Base-by-base conservation (phyloP, 2,329 filamentous ascomycete species). In the Sporothrix brasiliensis region DNA sequence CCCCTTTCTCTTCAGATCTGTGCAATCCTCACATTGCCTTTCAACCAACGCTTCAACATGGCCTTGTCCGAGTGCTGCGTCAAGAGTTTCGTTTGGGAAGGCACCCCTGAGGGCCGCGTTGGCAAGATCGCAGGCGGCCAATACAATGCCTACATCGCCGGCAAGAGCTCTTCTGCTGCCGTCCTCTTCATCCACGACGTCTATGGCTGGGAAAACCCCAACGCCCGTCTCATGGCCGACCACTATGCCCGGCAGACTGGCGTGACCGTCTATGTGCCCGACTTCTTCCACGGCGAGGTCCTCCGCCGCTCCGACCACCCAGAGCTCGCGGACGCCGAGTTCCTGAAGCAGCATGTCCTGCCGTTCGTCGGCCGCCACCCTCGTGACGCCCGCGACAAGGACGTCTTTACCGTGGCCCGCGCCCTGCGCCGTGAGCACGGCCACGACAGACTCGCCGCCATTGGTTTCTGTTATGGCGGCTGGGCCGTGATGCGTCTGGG, bases 381-480 rank as follows among this genome's bases (percentile, higher is more conserved):
- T 70, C 81, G 80, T 39, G 78, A 78, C 0, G 73, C 74, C 1
- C 81, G 81, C 69, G 75, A 75, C 53, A 80, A 81, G 2, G 79
- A 82, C 68, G 80, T 85, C 44, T 75, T 81, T 44, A 76, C 73
- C 3, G 80, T 76, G 41, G 81, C 81, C 3, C 73, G 74, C 47
- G 77, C 77, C 0, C 76, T 84, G 61, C 75, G 78, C 3, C 72
- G 76, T 11, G 74, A 77, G 68, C 77, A 81, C 73, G 73, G 74
- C 5, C 71, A 71, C 60, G 16, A 24, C 1, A 79, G 77, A 49
- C 72, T 84, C 13, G 84, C 77, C 3, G 83, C 82, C 0, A 76
- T 84, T 2, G 84, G 84, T 1, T 86, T 79, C 73, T 86, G 84
- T 76, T 86, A 80, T 68, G 84, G 84, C 16, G 83, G 83, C 6